Base-by-base conservation (phyloP, 352 stramenopile genomes). In the Phytophthora ramorum region DNA sequence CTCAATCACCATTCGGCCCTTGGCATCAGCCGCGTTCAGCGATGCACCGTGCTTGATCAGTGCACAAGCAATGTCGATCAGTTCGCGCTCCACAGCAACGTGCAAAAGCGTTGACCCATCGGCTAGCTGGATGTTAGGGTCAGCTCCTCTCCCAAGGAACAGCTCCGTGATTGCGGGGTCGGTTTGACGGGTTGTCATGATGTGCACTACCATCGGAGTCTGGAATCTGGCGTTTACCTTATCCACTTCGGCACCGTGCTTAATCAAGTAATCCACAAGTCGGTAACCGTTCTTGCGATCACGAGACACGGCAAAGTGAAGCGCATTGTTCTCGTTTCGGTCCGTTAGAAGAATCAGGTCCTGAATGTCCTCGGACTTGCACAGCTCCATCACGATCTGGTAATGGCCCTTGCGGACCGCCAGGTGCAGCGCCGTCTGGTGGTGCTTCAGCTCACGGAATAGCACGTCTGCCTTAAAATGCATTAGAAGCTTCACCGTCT, bases 31-130 rank as follows among this genome's bases (percentile, higher is more conserved):
- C 22, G 81, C 69, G 66, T 95, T 95, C 38, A 96, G 63, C 26
- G 85, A 82, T 26, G 87, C 81, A 14, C 89, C 89, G 30, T 90
- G 69, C 38, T 76, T 76, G 49, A 96, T 87, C 6, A 96, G 63
- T 22, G 73, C 58, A 61, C 87, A 96, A 7, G 75, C 86, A 43
- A 93, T 83, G 46, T 95, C 86, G 30, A 93, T 84, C 10, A 95
- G 77, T 69, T 96, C 84, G 38, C 85, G 81, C 63, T 94, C 87
- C 16, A 92, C 86, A 5, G 89, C 78, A 22, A 95, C 82, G 57
- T 96, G 89, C 22, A 96, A 74, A 38, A 95, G 66, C 30, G 86
- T 93, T 14, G 89, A 94, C n/a, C 87, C 87, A 54, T 95, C 84
- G 0, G 83, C 73, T 9, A 96, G 77, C 38, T 83, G 51, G n/a